Evolutionary conservation across 768 basidiomycete species (phyloP).

Genomic region (Mycena chlorophos): DNA sequence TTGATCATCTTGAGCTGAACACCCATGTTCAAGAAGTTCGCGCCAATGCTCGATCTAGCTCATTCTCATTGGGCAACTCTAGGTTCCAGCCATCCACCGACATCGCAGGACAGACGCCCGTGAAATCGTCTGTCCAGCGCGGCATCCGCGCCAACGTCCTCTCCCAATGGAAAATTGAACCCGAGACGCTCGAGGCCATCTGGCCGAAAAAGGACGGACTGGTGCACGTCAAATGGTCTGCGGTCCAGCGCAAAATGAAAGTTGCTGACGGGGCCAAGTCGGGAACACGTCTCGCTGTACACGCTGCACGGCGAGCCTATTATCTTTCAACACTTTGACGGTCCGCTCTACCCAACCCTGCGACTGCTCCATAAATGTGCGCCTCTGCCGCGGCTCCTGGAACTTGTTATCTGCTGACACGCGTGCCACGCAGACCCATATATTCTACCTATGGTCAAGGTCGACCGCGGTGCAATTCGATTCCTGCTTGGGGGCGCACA

Average conservation of each 20-base stretch:
- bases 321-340: constrained; percentile 96
- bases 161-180: constrained; percentile 79
- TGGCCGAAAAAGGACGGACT: constrained; percentile 99
- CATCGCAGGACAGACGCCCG: constrained; percentile 83
- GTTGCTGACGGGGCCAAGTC: constrained; percentile 51
- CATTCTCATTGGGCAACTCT: constrained; percentile 17
- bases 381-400: constrained; percentile 1
- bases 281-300: constrained; percentile 94
- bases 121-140: constrained; percentile 93
- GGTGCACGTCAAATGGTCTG: constrained; percentile 91
- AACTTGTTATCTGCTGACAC: constrained; percentile 11
- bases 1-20: constrained; percentile 19
- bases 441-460: constrained; percentile 81
- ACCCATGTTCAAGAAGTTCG: constrained; percentile 77
- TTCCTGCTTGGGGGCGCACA: constrained; percentile 91
- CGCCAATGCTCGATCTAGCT: constrained; percentile 15
- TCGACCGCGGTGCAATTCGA: constrained; percentile 97
- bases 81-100: constrained; percentile 79
- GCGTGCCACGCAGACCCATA: constrained; percentile 80
- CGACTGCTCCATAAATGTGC: constrained; percentile 89
- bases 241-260: constrained; percentile 21
- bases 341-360: constrained; percentile 87
- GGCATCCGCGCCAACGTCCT: constrained; percentile 78
- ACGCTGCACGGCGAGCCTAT: constrained; percentile 84
- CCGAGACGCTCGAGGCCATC: constrained; percentile 81